Evolutionary conservation across 768 basidiomycete species (phyloP).

Genomic region (Tulasnella sp.): DNA sequence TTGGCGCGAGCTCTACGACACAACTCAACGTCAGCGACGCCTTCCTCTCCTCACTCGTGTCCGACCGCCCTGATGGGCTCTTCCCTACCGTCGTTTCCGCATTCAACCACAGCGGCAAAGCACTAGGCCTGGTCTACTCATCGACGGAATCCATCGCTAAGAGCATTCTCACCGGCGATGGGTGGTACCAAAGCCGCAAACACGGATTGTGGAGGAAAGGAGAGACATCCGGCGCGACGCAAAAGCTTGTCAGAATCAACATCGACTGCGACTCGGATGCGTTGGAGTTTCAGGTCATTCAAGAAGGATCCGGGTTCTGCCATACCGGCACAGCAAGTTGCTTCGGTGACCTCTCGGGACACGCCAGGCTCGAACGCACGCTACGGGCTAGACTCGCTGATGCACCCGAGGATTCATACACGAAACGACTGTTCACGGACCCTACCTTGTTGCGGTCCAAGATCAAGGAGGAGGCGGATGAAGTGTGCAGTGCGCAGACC

Average conservation of each 20-base stretch:
- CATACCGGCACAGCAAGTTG: conserved; percentile 80
- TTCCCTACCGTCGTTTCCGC: conserved; percentile 88
- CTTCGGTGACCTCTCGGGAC: conserved; percentile 71
- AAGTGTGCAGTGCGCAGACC: conserved; percentile 72
- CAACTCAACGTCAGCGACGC: conserved; percentile 69
- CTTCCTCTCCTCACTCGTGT: conserved; percentile 68
- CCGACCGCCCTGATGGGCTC: conserved; percentile 83
- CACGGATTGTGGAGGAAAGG: conserved; percentile 97
- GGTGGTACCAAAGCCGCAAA: conserved; percentile 92
- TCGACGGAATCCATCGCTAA: conserved; percentile 74
- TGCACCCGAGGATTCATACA: conserved; percentile 89
- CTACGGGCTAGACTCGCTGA: conserved; percentile 55
- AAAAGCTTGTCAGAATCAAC: conserved; percentile 70
- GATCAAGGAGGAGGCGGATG: conserved; percentile 97
- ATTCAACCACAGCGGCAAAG: conserved; percentile 46
- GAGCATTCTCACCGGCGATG: conserved; percentile 76
- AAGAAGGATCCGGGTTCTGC: conserved; percentile 87
- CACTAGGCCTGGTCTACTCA: conserved; percentile 92
- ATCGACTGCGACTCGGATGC: conserved; percentile 89
- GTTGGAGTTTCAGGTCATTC: conserved; percentile 80
- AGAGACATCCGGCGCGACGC: conserved; percentile 88
- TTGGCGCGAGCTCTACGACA: conserved; percentile 38
- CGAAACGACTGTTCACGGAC: conserved; percentile 73
- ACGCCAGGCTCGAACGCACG: conserved; percentile 69
- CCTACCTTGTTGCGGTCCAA: conserved; percentile 73